Evolutionary conservation across 345 rosid genomes (phyloP).

Genomic region (Citrus hindsii): DNA sequence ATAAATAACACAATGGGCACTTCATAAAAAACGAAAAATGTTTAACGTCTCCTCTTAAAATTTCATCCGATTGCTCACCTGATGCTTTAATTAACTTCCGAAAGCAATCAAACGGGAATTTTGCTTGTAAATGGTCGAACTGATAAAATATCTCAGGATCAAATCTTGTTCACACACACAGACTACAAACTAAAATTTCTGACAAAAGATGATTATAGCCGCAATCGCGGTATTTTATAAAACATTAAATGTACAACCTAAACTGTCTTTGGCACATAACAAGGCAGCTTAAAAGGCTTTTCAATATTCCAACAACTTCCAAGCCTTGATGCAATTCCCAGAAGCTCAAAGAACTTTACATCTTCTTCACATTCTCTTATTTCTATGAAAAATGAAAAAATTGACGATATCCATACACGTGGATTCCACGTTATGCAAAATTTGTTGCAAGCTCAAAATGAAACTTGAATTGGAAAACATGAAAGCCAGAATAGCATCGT

Average conservation of each 20-base stretch:
- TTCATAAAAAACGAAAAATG: background rate
- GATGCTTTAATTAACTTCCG: background rate
- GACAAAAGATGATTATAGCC: background rate
- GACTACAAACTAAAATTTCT: background rate
- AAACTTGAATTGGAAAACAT: constrained; percentile 8
- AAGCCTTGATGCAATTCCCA: constrained; percentile 11
- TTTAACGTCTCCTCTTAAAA: no score
- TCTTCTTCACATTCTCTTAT: constrained; percentile 24
- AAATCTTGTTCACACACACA: no score
- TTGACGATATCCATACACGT: constrained; percentile 13
- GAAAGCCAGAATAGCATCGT: background rate
- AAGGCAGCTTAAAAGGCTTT: constrained; percentile 9
- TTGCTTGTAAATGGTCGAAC: no score
- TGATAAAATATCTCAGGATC: no score
- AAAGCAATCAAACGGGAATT: background rate
- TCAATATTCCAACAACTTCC: constrained; percentile 2
- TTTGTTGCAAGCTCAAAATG: constrained; percentile 9
- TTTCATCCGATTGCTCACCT: no score
- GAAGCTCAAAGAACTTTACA: constrained; percentile 26
- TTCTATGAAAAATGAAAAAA: constrained; percentile 21
- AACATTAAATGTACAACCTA: constrained; percentile 6
- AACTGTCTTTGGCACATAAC: background rate
- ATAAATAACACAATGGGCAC: background rate
- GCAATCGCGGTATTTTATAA: constrained; percentile 7
- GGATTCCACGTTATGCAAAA: constrained; percentile 19